A percentile compares a stretch with the other conserved stretches of the same genome.
Conservation (phyloP, 2,329 filamentous ascomycete species). For the Penicillium sp. region DNA sequence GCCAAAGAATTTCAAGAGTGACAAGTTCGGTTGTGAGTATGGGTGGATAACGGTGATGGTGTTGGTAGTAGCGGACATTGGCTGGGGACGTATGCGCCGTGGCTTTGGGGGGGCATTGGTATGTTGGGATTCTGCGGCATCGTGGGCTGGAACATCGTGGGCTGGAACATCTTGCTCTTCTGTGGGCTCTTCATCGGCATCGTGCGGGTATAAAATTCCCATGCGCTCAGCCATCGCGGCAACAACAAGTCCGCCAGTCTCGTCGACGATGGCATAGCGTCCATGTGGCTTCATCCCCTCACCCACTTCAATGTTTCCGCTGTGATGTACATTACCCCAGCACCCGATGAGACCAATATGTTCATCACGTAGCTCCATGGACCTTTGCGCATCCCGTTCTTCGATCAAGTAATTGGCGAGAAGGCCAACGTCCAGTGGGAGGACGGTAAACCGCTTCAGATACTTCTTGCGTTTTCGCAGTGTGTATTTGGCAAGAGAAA, state of each 20-base stretch:
- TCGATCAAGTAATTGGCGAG: constrained; percentile 74
- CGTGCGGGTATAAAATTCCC: constrained; percentile 66
- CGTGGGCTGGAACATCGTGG: neutral
- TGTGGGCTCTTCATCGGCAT: constrained; percentile 21
- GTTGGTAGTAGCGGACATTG: constrained; percentile 51
- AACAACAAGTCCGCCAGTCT: constrained; percentile 77
- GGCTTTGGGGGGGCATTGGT: constrained; percentile 16
- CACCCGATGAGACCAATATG: constrained; percentile 75
- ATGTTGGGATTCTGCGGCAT: constrained; percentile 8
- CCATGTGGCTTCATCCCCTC: constrained; percentile 45
- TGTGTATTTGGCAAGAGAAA: constrained; percentile 93
- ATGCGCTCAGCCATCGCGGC: constrained; percentile 85
- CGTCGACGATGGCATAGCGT: constrained; percentile 80
- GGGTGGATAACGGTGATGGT: constrained; percentile 58
- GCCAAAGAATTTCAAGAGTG: constrained; percentile 82
- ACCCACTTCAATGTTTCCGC: constrained; percentile 39
- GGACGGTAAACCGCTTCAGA: constrained; percentile 77
- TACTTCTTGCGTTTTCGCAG: constrained; percentile 93
- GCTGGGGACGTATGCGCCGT: constrained; percentile 25
- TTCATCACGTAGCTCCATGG: constrained; percentile 85
- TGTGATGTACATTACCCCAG: constrained; percentile 85
- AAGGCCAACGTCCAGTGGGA: constrained; percentile 76
- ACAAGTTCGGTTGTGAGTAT: constrained; percentile 80
- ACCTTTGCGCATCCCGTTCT: constrained; percentile 75
- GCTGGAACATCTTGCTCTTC: constrained; percentile 3